Evolutionary conservation across 2,329 filamentous ascomycete genomes (phyloP).

Genomic region (Fusarium sp.): DNA sequence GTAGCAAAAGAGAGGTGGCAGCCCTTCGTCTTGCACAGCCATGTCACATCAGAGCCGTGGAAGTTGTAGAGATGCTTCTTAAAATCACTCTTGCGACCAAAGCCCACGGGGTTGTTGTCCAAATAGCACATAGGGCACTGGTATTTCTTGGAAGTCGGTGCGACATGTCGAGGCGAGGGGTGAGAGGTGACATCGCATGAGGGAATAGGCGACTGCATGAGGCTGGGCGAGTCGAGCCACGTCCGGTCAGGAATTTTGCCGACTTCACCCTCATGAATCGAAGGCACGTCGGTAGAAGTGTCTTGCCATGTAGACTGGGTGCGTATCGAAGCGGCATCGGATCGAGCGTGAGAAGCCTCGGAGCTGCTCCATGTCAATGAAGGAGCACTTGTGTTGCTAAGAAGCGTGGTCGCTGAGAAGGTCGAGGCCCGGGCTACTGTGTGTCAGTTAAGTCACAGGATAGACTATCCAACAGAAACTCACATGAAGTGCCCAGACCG

Average conservation of each 20-base stretch:
- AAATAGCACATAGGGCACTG: constrained; percentile 61
- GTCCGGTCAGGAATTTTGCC: constrained; percentile 51
- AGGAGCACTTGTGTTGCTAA: constrained; percentile 55
- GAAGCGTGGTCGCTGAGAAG: constrained; percentile 54
- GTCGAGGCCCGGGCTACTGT: constrained; percentile 54
- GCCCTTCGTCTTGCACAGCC: constrained; percentile 57
- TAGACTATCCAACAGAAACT: constrained; percentile 35
- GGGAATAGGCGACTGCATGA: constrained; percentile 51
- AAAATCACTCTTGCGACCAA: constrained; percentile 61
- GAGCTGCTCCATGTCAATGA: constrained; percentile 57
- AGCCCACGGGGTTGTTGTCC: constrained; percentile 59
- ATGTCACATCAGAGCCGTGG: constrained; percentile 57
- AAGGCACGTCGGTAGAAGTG: constrained; percentile 47
- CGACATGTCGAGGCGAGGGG: constrained; percentile 52
- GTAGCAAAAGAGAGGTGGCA: constrained; percentile 59
- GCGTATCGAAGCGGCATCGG: constrained; percentile 55
- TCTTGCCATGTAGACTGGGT: constrained; percentile 55
- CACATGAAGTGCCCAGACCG: constrained; percentile 53
- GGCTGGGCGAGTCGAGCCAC: constrained; percentile 56
- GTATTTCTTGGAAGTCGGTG: constrained; percentile 56
- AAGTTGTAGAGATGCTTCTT: constrained; percentile 64
- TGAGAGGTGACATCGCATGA: constrained; percentile 50
- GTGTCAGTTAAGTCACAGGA: constrained; percentile 22
- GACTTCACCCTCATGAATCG: constrained; percentile 51
- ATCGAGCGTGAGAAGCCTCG: constrained; percentile 54